Evolutionary conservation across 2,329 filamentous ascomycete species (phyloP).

Genomic region (Uncinocarpus reesii): DNA sequence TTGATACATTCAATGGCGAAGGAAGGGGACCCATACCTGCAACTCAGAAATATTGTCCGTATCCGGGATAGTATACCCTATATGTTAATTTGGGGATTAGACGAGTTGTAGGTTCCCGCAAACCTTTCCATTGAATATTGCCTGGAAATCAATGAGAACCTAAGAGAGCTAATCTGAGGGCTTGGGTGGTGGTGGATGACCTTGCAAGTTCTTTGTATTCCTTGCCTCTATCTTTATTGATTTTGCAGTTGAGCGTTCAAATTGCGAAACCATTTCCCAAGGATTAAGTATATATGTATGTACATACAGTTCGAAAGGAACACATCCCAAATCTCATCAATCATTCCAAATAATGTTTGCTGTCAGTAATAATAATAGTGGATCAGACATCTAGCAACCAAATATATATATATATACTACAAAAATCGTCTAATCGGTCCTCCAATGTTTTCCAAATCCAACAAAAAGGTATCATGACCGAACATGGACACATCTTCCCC

Average conservation of each 20-base stretch:
- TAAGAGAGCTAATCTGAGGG: constrained; percentile 40
- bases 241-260: too few relatives aligned
- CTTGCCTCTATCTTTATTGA: too few relatives aligned
- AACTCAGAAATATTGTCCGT: background rate
- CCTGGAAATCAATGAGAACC: constrained; percentile 37
- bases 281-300: too few relatives aligned
- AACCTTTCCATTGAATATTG: constrained; percentile 13
- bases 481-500: constrained; percentile 92
- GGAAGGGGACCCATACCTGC: background rate
- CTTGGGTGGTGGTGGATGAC: constrained; percentile 10
- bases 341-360: too few relatives aligned
- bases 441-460: constrained; percentile 86
- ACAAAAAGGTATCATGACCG: constrained; percentile 89
- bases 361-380: too few relatives aligned
- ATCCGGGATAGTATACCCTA: background rate
- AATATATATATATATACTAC: too few relatives aligned
- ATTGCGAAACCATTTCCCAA: too few relatives aligned
- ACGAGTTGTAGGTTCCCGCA: background rate
- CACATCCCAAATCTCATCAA: too few relatives aligned
- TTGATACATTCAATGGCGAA: constrained; percentile 6
- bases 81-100: constrained; percentile 1
- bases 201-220: too few relatives aligned
- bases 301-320: too few relatives aligned
- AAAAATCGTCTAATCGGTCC: constrained; percentile 73
- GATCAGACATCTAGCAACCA: too few relatives aligned